Percentiles rank a stretch among this genome's conserved stretches.
Conservation (phyloP, 306 rosid genomes). For the Castanea mollissima region DNA sequence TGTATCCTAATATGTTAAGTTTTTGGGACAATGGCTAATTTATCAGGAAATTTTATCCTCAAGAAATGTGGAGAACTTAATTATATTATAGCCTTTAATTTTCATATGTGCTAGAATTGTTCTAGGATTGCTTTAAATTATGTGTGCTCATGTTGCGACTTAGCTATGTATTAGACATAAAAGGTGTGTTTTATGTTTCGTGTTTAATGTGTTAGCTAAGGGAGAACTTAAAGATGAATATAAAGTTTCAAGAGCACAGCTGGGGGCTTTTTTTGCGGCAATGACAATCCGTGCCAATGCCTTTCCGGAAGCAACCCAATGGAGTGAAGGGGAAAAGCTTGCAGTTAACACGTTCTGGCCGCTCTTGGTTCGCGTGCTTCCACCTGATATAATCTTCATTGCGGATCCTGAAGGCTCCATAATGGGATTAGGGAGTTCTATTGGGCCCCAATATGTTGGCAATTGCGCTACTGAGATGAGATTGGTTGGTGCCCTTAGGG, state of each 20-base stretch:
- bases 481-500: constrained; percentile 92
- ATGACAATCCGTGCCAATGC: constrained; percentile 93
- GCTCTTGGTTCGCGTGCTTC: constrained; percentile 68
- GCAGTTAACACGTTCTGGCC: constrained; percentile 90
- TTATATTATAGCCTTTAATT: no score
- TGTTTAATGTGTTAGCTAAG: constrained; percentile 44
- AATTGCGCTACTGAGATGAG: constrained; percentile 74
- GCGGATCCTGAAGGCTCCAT: constrained; percentile 93
- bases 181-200: no score
- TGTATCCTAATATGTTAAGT: no score
- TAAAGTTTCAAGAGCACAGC: constrained; percentile 76
- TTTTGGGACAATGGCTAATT: no score
- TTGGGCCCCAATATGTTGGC: constrained; percentile 81
- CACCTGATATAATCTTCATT: constrained; percentile 73
- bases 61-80: no score
- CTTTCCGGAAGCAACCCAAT: constrained; percentile 91
- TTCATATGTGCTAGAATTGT: no score
- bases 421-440: constrained; percentile 75
- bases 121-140: neutral
- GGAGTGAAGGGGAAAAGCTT: constrained; percentile 95
- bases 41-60: no score
- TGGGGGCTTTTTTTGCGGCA: constrained; percentile 91
- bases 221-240: constrained; percentile 72
- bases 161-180: neutral
- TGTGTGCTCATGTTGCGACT: neutral